Evolutionary conservation across 192 early-diverging fungal genomes (phyloP).

Genomic region (Gonapodya prolifera): DNA sequence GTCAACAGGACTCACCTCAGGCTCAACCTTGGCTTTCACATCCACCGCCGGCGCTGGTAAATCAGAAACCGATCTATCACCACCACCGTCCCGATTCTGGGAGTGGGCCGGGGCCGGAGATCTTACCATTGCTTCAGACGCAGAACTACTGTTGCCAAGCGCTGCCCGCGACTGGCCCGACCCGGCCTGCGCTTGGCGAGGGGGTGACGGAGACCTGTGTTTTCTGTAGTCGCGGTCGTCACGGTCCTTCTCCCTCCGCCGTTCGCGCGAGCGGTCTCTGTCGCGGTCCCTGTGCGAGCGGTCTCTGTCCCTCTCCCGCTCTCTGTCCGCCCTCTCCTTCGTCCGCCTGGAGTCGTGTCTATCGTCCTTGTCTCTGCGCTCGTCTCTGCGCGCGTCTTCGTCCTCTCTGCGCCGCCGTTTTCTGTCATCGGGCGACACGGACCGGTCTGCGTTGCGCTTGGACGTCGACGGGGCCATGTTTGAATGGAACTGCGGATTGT

Average conservation of each 20-base stretch:
- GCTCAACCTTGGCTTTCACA: conserved; percentile 15
- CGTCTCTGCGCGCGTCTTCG: not conserved
- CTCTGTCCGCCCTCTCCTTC: not conserved
- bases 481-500: too few species aligned
- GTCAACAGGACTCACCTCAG: conserved; percentile 11
- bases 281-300: conserved; percentile 26
- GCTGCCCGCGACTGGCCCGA: conserved; percentile 16
- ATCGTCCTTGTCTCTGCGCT: not conserved
- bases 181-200: too few species aligned
- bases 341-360: not conserved
- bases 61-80: conserved; percentile 4
- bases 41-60: conserved; percentile 11
- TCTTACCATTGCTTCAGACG: conserved; percentile 2
- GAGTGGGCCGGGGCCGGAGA: conserved; percentile 10
- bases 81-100: not conserved
- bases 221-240: conserved; percentile 12
- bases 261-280: conserved; percentile 25
- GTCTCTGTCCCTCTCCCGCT: conserved; percentile 12
- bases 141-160: conserved; percentile 2
- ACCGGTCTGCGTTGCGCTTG: not conserved
- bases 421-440: not conserved
- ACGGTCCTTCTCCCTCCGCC: conserved; percentile 18
- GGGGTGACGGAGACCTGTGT: conserved; percentile 6
- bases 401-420: not conserved
- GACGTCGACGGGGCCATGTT: not conserved